Conservation (phyloP, 306 rosid species). For the Nissolia schottii region DNA sequence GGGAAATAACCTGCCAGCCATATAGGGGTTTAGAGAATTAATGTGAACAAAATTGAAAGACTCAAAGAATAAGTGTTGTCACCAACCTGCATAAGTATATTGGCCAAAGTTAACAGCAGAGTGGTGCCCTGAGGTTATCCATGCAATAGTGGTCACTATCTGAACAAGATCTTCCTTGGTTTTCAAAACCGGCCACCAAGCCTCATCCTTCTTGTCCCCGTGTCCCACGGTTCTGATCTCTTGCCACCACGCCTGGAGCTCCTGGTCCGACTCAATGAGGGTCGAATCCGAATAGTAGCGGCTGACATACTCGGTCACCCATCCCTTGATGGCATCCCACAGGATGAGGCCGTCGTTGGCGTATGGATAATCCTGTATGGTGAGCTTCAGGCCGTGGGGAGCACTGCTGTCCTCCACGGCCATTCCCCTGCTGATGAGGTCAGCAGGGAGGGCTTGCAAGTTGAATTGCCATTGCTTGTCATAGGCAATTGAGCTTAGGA, state of each 20-base stretch:
- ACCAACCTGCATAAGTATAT: constrained; percentile 30
- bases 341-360: constrained; percentile 50
- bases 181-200: constrained; percentile 53
- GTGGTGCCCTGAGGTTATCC: constrained; percentile 53
- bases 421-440: constrained; percentile 68
- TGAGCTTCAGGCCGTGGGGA: constrained; percentile 43
- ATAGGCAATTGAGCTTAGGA: constrained; percentile 57
- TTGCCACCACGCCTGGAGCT: constrained; percentile 84
- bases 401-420: constrained; percentile 34
- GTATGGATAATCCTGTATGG: constrained; percentile 47
- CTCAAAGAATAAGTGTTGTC: too few species aligned
- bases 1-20: constrained; percentile 36
- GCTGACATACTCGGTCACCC: constrained; percentile 43
- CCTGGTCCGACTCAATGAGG: constrained; percentile 21
- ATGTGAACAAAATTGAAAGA: too few species aligned
- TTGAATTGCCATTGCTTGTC: constrained; percentile 66
- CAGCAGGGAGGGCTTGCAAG: constrained; percentile 63
- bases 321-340: constrained; percentile 36
- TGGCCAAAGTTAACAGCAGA: constrained; percentile 71
- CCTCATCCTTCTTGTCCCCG: constrained; percentile 45
- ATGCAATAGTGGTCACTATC: constrained; percentile 33
- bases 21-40: too few species aligned
- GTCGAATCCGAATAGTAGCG: constrained; percentile 2
- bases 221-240: constrained; percentile 40
- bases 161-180: constrained; percentile 28